Evolutionary conservation across 2,329 filamentous ascomycete species (phyloP), one percentile per base, ranked within the genome.

Genomic region (Cladosporium sp.): DNA sequence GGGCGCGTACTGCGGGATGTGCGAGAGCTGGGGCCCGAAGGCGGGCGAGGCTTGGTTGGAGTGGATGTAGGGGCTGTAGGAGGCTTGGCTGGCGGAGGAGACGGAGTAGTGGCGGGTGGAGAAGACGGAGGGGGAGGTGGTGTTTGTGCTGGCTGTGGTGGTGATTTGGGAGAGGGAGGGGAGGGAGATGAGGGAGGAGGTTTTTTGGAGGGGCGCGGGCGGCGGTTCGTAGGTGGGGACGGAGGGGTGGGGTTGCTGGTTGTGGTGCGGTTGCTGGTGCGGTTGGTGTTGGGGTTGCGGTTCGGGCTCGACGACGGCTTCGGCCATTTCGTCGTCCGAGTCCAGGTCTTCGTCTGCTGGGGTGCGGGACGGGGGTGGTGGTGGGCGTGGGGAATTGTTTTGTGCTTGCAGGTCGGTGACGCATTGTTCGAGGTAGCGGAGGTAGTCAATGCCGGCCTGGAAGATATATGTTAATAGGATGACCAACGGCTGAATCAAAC

Each of bases 381-480:
- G 56, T 22, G 56, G 57, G 9, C 57, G 52, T 4, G 63, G 56
- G 40, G 64, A 62, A 46, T 71, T 35, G 66, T 68, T 66, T 50
- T 72, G 74, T 4, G 78, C 78, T 68, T 95, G 90, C 52, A 97
- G 77, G 63, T 92, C 87, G 32, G 78, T 70, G 35, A 96, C 83
- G 63, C 92, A 97, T 66, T 89, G 85, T 68, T 97, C 88, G 11
- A 98, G 80, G 67, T 98, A 98, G 55, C 88, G 86, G 58, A 97
- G 83, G 63, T 98, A 97, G 63, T 97, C 93, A 56, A 97, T 97
- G 43, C 90, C 93, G 4, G 92, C 92, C 90, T 95, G 58, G 43
- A 5, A 5, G 11, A 41, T 5, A 7, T 1, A 7, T 28, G 22
- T 28, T 7, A 28, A 4, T 28, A 28, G 9, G 42, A 22, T 18